Evolutionary conservation across 306 rosid genomes (phyloP).

Genomic region (Inga laurina): DNA sequence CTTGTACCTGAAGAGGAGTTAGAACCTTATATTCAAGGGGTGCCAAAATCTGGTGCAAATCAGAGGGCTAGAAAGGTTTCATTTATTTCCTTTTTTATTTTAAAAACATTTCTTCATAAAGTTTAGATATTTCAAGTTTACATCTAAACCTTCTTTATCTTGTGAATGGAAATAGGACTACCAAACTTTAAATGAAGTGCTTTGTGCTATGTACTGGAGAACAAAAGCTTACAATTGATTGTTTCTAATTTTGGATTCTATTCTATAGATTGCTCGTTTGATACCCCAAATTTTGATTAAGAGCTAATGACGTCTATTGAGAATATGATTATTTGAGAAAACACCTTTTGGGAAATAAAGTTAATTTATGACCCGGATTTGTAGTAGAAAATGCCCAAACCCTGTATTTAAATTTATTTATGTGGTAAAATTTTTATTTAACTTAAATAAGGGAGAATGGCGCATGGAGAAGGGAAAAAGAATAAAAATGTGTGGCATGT

Average conservation of each 20-base stretch:
- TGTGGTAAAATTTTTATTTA: too few relatives aligned
- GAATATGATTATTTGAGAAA: too few relatives aligned
- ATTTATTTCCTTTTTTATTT: neutral
- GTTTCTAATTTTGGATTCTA: slow-evolving; percentile 21
- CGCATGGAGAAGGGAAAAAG: too few relatives aligned
- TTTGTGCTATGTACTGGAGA: neutral
- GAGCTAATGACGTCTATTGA: too few relatives aligned
- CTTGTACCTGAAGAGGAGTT: slow-evolving; percentile 84
- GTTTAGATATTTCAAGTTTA: neutral
- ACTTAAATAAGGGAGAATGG: too few relatives aligned
- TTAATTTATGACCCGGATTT: too few relatives aligned
- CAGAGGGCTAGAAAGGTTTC: slow-evolving; percentile 87
- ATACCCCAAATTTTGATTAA: too few relatives aligned
- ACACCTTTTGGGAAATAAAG: too few relatives aligned
- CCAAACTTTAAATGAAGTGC: slow-evolving; percentile 8
- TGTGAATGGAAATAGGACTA: slow-evolving; percentile 19
- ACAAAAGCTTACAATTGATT: neutral
- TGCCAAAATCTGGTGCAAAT: slow-evolving; percentile 60
- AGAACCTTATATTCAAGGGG: slow-evolving; percentile 52
- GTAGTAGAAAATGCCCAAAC: too few relatives aligned
- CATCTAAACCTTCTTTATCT: neutral
- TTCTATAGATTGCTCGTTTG: slow-evolving; percentile 59
- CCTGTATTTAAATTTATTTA: too few relatives aligned
- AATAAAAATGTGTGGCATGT: too few relatives aligned
- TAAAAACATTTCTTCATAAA: neutral